phyloP scores from a whole-genome alignment of 1,284 basidiomycete species.

The Ustilago tritici region DNA sequence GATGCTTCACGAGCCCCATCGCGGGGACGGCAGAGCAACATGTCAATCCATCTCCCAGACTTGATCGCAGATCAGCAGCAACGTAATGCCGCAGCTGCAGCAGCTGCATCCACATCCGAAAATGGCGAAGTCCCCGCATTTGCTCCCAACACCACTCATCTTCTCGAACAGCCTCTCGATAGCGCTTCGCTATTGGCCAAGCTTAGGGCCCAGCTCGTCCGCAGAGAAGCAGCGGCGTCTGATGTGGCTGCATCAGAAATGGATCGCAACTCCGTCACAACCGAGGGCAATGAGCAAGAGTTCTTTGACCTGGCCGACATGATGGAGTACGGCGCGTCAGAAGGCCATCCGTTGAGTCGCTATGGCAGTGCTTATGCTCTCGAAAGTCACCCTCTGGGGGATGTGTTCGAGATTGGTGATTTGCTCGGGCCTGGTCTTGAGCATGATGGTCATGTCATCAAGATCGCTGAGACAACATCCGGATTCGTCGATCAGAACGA shows the following conservation, averaged over 20 bases:
- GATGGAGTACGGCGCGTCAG: conserved; percentile 54
- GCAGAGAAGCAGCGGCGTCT: conserved; percentile 45
- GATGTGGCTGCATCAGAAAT: conserved; percentile 34
- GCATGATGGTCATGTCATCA: conserved; percentile 64
- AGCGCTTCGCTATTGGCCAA: conserved; percentile 47
- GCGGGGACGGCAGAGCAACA: conserved; percentile 42
- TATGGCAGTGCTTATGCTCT: conserved; percentile 32
- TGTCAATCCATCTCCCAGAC: conserved; percentile 45
- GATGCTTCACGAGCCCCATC: conserved; percentile 16
- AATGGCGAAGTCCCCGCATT: conserved; percentile 1
- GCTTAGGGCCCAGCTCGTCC: conserved; percentile 42
- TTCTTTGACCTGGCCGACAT: conserved; percentile 61
- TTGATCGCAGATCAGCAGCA: conserved; percentile 50
- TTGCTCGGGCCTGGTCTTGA: conserved; percentile 64
- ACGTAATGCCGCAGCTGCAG: conserved; percentile 39
- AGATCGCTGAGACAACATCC: conserved; percentile 59
- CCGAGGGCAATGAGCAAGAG: conserved; percentile 51
- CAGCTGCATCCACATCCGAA: conserved; percentile 10
- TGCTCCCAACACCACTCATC: conserved; percentile 28
- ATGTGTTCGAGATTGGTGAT: conserved; percentile 64
- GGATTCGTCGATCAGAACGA: conserved; percentile 63
- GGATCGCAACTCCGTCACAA: conserved; percentile 30
- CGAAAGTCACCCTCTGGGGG: conserved; percentile 39
- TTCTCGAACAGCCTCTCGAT: conserved; percentile 44
- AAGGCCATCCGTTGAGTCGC: conserved; percentile 34